Conservation (phyloP, 2,329 filamentous ascomycete genomes). For the Colletotrichum caudatum region DNA sequence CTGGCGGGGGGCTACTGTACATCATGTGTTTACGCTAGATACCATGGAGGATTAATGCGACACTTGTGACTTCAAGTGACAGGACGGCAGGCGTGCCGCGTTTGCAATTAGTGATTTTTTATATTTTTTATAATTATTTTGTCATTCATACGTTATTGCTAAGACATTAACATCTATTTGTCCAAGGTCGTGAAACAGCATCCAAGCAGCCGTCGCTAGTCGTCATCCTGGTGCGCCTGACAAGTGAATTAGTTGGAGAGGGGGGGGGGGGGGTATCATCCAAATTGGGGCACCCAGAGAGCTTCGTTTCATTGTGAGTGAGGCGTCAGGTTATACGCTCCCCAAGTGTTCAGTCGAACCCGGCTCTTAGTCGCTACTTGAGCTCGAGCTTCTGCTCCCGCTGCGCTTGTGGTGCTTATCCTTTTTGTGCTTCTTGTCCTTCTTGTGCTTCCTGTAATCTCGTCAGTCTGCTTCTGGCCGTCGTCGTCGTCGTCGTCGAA, state of each 20-base stretch:
- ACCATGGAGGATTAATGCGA: constrained; percentile 24
- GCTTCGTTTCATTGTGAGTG: neutral
- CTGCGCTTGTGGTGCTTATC: constrained; percentile 40
- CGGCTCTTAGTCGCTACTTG: constrained; percentile 24
- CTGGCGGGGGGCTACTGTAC: neutral
- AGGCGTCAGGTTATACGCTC: neutral
- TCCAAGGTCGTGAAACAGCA: constrained; percentile 1
- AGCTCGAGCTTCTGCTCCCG: constrained; percentile 39
- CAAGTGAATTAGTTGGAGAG: neutral
- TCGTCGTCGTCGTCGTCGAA: too few species aligned
- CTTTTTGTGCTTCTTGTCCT: constrained; percentile 51
- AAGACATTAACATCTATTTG: constrained; percentile 30
- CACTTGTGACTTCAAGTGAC: neutral
- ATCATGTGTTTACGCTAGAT: constrained; percentile 10
- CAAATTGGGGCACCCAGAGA: neutral
- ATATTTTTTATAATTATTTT: too few species aligned
- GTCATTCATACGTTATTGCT: neutral
- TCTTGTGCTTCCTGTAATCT: constrained; percentile 42
- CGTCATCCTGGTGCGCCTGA: constrained; percentile 20
- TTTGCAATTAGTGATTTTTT: neutral
- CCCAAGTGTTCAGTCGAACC: fast-evolving
- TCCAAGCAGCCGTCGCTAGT: neutral
- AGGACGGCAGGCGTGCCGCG: neutral
- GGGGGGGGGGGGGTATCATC: constrained; percentile 36
- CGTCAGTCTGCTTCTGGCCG: neutral